These are phyloP conservation scores for Hyaloscypha hepaticicola DNA, from an alignment of 495 filamentous ascomycete species.

Conservation along the genomic window DNA sequence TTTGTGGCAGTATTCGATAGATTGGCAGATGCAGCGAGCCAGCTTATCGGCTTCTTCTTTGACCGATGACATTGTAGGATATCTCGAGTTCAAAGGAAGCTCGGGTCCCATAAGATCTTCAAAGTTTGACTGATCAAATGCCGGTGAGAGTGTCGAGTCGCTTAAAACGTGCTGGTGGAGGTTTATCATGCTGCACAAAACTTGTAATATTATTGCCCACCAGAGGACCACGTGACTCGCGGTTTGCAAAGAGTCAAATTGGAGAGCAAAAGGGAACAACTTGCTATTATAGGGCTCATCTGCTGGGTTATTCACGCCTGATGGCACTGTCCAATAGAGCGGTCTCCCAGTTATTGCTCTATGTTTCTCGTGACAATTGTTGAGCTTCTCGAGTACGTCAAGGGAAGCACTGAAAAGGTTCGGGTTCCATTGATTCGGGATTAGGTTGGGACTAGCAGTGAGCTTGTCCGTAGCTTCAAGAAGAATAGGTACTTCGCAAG, in stretches of 20 bases:
- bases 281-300: not conserved
- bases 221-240: not conserved
- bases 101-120: not conserved
- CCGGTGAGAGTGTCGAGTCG: not conserved
- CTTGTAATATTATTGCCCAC: conserved; percentile 1
- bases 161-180: not conserved
- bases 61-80: not conserved
- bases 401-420: not conserved
- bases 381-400: not conserved
- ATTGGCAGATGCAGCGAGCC: conserved; percentile 3
- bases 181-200: not conserved
- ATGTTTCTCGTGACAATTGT: not conserved
- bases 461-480: not conserved
- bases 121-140: not conserved
- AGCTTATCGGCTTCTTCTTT: conserved; percentile 7
- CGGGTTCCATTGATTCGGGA: not conserved
- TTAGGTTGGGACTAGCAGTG: not conserved
- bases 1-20: conserved; percentile 9
- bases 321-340: not conserved
- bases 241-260: not conserved
- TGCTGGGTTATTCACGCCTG: not conserved
- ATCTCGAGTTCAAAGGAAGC: not conserved
- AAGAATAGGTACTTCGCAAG: not conserved
- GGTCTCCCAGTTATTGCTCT: not conserved
- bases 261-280: conserved; percentile 8